phyloP scores from a whole-genome alignment of 1,284 basidiomycete species.

The Heterobasidion irregulare region DNA sequence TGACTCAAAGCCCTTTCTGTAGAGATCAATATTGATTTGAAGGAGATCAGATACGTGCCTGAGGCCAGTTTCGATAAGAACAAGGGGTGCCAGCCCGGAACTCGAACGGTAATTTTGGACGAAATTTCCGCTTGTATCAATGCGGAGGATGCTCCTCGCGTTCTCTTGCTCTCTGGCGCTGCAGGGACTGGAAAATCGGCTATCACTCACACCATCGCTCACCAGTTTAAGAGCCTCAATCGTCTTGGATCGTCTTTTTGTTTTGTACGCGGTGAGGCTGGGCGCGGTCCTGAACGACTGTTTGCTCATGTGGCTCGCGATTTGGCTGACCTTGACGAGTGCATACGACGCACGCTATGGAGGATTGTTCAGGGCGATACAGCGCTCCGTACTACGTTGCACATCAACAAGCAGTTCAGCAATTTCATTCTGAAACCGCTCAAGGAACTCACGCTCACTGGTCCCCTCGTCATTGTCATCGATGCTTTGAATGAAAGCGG shows the following conservation, averaged over 20 bases:
- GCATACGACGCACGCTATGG: background rate
- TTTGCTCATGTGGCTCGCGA: background rate
- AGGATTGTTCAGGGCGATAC: background rate
- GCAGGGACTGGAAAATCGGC: background rate
- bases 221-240: background rate
- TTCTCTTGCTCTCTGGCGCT: background rate
- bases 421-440: background rate
- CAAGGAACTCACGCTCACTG: background rate
- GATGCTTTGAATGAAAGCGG: background rate
- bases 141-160: background rate
- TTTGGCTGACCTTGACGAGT: background rate
- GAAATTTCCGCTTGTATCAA: background rate
- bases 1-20: background rate
- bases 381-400: background rate
- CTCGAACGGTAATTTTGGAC: background rate
- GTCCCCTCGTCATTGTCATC: background rate
- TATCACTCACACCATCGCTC: background rate
- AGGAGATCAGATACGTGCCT: background rate
- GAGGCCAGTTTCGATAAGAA: background rate
- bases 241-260: background rate
- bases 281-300: no score
- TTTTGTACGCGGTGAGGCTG: background rate
- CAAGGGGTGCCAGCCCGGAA: background rate
- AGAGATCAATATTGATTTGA: background rate
- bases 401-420: background rate